phyloP scores from a whole-genome alignment of 2,329 filamentous ascomycete genomes.

The Sporothrix inflata region DNA sequence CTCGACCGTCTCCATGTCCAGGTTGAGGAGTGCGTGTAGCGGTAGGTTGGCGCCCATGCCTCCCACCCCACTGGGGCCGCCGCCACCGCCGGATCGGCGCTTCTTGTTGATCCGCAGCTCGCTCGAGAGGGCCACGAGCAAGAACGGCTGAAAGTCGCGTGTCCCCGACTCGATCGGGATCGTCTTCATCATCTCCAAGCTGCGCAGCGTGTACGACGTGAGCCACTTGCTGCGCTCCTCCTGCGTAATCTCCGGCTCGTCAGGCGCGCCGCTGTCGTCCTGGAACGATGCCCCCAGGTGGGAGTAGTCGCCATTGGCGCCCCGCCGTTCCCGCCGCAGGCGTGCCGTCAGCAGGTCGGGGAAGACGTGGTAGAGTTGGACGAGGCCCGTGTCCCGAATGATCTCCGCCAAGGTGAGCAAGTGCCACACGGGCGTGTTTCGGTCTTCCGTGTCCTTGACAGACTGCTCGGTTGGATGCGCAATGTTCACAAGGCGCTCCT shows the following conservation, averaged over 20 bases:
- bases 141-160: conserved; percentile 56
- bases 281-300: conserved; percentile 18
- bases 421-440: conserved; percentile 56
- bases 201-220: conserved; percentile 55
- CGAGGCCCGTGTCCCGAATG: conserved; percentile 55
- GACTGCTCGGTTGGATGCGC: conserved; percentile 51
- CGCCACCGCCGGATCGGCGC: conserved; percentile 25
- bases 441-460: conserved; percentile 55
- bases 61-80: neutral
- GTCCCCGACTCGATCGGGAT: conserved; percentile 57
- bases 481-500: conserved; percentile 51
- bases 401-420: conserved; percentile 57
- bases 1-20: conserved; percentile 45
- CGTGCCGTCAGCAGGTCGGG: conserved; percentile 53
- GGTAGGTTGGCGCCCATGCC: conserved; percentile 2
- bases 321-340: conserved; percentile 40
- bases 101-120: conserved; percentile 50
- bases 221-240: conserved; percentile 47
- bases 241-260: conserved; percentile 21
- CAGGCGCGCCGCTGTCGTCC: conserved; percentile 22
- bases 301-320: conserved; percentile 35
- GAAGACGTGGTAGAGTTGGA: conserved; percentile 59
- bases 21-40: conserved; percentile 17
- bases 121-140: conserved; percentile 54
- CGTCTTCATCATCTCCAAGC: conserved; percentile 52